A percentile compares a stretch with the other conserved stretches of the same genome.
Conservation (phyloP, 768 basidiomycete species). For the Suillus fuscotomentosus region DNA sequence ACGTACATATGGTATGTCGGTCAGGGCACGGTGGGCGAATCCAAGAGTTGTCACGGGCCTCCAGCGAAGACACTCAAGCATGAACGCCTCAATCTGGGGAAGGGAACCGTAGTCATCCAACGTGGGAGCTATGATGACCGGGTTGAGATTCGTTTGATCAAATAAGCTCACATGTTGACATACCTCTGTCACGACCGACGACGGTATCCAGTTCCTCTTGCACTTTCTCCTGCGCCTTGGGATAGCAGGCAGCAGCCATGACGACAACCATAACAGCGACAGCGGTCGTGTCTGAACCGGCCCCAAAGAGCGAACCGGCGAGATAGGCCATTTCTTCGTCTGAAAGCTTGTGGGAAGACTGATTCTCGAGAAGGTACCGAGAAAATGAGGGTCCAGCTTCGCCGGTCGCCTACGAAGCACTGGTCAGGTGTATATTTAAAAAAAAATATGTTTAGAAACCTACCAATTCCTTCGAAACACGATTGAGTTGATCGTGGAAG, state of each 20-base stretch:
- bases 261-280: constrained; percentile 54
- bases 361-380: constrained; percentile 56
- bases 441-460: neutral
- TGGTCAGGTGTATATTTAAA: constrained; percentile 12
- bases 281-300: constrained; percentile 65
- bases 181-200: constrained; percentile 42
- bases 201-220: constrained; percentile 56
- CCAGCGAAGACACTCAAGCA: constrained; percentile 42
- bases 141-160: constrained; percentile 2
- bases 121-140: constrained; percentile 31
- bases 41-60: constrained; percentile 42
- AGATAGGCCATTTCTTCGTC: constrained; percentile 61
- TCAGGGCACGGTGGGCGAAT: constrained; percentile 62
- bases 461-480: constrained; percentile 48
- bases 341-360: constrained; percentile 51
- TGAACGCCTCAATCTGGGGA: constrained; percentile 39
- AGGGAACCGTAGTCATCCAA: constrained; percentile 38
- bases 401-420: constrained; percentile 18
- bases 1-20: constrained; percentile 61
- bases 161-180: neutral
- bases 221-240: constrained; percentile 47
- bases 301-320: constrained; percentile 64
- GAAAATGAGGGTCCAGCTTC: constrained; percentile 45
- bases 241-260: constrained; percentile 58
- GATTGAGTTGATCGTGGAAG: constrained; percentile 51